These are phyloP conservation scores for Ochromonas danica DNA, from an alignment of 108 stramenopile species.

Conservation along the genomic window DNA sequence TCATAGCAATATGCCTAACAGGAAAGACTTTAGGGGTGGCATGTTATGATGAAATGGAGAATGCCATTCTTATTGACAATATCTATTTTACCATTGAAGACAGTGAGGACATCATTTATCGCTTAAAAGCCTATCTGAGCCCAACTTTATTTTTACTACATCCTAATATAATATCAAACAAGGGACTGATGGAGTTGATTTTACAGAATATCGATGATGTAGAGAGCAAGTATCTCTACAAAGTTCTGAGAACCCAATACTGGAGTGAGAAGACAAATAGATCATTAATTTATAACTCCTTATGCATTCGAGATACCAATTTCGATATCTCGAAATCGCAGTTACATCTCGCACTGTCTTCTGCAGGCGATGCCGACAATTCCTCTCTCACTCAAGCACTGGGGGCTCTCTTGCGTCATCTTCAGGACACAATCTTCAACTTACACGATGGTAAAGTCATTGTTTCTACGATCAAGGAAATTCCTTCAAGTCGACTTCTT, in stretches of 20 bases:
- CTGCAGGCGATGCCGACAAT: background rate
- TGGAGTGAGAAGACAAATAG: background rate
- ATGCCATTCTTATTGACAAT: conserved; percentile 3
- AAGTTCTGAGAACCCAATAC: background rate
- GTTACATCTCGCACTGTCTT: background rate
- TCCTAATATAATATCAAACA: background rate
- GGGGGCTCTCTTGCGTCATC: background rate
- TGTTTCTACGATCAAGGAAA: background rate
- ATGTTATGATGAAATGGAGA: background rate
- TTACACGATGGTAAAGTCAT: background rate
- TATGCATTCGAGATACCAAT: background rate
- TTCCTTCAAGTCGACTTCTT: background rate
- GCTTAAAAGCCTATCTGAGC: background rate
- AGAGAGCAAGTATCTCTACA: background rate
- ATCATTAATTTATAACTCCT: background rate
- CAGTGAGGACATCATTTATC: background rate
- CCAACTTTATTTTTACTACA: background rate
- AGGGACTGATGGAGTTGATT: background rate
- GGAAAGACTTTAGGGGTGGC: background rate
- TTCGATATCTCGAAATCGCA: background rate
- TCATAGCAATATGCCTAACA: background rate
- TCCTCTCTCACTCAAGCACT: background rate
- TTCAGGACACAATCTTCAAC: background rate
- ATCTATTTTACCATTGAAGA: background rate
- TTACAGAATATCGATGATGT: background rate